Percentiles rank a stretch among this genome's conserved stretches.
Conservation (phyloP, 2,329 filamentous ascomycete genomes). For the Lizonia empirigonia region DNA sequence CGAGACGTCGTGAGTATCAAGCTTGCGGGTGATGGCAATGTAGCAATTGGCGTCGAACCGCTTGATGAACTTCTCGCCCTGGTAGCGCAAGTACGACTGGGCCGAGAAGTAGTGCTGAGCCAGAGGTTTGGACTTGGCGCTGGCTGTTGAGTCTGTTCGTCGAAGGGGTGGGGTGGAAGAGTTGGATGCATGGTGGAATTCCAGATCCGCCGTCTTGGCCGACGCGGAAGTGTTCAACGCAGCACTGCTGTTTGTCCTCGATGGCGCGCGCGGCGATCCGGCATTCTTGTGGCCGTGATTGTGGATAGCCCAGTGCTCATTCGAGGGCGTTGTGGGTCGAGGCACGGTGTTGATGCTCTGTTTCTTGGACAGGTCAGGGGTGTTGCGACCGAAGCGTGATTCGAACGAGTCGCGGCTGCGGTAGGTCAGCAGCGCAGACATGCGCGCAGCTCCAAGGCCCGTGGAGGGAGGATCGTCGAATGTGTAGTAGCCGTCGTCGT, state of each 20-base stretch:
- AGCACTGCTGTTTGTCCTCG: slow-evolving; percentile 43
- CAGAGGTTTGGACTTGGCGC: slow-evolving; percentile 47
- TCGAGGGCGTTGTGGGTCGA: slow-evolving; percentile 51
- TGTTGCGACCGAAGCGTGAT: slow-evolving; percentile 90
- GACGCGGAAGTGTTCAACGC: slow-evolving; percentile 28
- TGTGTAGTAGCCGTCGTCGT: slow-evolving; percentile 93
- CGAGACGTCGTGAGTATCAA: slow-evolving; percentile 96
- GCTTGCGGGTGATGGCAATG: slow-evolving; percentile 96
- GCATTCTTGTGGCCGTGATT: slow-evolving; percentile 58
- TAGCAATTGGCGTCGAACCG: slow-evolving; percentile 99
- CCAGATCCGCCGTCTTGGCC: slow-evolving; percentile 49
- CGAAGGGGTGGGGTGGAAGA: slow-evolving; percentile 36
- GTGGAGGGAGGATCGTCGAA: slow-evolving; percentile 85
- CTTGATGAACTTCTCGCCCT: slow-evolving; percentile 94
- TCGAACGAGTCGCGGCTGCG: slow-evolving; percentile 97
- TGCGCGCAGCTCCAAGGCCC: slow-evolving; percentile 90
- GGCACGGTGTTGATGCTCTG: slow-evolving; percentile 79
- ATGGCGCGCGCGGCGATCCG: slow-evolving; percentile 50
- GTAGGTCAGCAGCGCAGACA: slow-evolving; percentile 95
- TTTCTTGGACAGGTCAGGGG: slow-evolving; percentile 79
- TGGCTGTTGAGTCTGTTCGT: slow-evolving; percentile 20
- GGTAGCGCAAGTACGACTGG: slow-evolving; percentile 95
- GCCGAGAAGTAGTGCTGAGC: slow-evolving; percentile 89
- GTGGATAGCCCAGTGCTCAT: slow-evolving; percentile 59
- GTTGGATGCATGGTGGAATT: slow-evolving; percentile 53